A percentile compares a stretch with the other conserved stretches of the same genome.
These are phyloP conservation scores for Aspergillus sclerotiicarbonarius DNA, from an alignment of 495 filamentous ascomycete species.

Conservation along the genomic window DNA sequence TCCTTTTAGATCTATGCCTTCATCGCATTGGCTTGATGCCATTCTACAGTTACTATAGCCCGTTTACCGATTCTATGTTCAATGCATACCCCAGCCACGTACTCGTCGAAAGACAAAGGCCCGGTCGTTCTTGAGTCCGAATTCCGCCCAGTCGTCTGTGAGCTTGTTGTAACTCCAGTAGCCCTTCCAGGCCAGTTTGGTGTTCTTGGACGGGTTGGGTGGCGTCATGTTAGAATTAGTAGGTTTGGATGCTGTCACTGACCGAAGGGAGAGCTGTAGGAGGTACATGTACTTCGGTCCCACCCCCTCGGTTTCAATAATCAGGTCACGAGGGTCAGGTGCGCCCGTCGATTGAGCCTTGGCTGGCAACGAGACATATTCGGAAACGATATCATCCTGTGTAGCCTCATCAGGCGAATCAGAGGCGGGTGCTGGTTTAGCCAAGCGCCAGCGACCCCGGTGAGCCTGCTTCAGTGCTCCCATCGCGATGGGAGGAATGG, in stretches of 20 bases:
- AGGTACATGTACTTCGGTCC: constrained; percentile 75
- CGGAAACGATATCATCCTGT: constrained; percentile 11
- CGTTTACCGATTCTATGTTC: neutral
- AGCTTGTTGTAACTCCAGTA: constrained; percentile 89
- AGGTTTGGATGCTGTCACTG: constrained; percentile 50
- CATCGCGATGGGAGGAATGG: constrained; percentile 40
- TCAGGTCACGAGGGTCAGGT: constrained; percentile 48
- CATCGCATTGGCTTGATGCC: neutral
- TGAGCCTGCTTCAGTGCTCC: constrained; percentile 57
- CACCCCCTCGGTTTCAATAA: constrained; percentile 83
- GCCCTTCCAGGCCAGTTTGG: constrained; percentile 83
- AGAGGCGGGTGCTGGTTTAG: constrained; percentile 30
- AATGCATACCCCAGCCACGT: constrained; percentile 42
- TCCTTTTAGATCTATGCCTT: neutral
- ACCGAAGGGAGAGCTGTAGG: constrained; percentile 68
- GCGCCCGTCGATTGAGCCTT: constrained; percentile 11
- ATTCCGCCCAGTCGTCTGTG: constrained; percentile 88
- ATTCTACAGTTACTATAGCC: neutral
- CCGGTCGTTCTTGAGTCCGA: constrained; percentile 77
- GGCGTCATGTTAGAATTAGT: constrained; percentile 25
- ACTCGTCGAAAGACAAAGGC: constrained; percentile 89
- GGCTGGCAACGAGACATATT: constrained; percentile 13
- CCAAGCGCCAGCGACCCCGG: constrained; percentile 59
- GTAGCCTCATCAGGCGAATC: constrained; percentile 17
- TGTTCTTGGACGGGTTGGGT: constrained; percentile 57